Evolutionary conservation across 805 yeast genomes (phyloP).

Genomic region (Ogataea naganishii): DNA sequence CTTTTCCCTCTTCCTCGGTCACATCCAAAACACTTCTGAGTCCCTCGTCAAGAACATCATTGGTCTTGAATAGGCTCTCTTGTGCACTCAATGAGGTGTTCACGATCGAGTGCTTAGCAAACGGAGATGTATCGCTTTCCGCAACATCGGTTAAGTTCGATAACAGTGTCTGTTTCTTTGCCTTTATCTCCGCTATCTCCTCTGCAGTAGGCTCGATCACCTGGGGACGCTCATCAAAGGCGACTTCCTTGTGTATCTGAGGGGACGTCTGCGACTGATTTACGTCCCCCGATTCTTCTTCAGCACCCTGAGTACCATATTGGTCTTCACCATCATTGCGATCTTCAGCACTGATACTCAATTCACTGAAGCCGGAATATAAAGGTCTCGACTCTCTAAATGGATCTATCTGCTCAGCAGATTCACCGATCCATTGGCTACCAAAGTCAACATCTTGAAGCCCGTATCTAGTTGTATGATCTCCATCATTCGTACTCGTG

Average conservation of each 20-base stretch:
- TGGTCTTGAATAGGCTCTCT: conserved; percentile 27
- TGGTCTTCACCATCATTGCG: no score
- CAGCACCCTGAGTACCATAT: no score
- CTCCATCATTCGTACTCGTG: conserved; percentile 4
- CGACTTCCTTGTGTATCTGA: no score
- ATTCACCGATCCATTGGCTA: no score
- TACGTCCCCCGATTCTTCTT: no score
- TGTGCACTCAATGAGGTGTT: conserved; percentile 17
- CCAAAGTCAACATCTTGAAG: neutral
- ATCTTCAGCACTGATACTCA: no score
- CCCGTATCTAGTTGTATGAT: conserved; percentile 3
- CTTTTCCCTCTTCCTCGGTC: conserved; percentile 7
- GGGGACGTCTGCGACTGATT: no score
- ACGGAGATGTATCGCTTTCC: conserved; percentile 9
- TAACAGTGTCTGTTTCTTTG: conserved; percentile 28
- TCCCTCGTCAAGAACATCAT: conserved; percentile 13
- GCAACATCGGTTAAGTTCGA: conserved; percentile 34
- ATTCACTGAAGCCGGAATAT: no score
- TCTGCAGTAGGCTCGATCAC: conserved; percentile 5
- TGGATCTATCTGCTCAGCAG: no score
- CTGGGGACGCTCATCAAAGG: no score
- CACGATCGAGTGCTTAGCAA: conserved; percentile 6
- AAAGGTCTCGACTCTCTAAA: no score
- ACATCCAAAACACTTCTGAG: no score
- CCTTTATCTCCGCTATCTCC: conserved; percentile 14